Conservation (phyloP, 352 stramenopile genomes). For the Lagenidium giganteum region DNA sequence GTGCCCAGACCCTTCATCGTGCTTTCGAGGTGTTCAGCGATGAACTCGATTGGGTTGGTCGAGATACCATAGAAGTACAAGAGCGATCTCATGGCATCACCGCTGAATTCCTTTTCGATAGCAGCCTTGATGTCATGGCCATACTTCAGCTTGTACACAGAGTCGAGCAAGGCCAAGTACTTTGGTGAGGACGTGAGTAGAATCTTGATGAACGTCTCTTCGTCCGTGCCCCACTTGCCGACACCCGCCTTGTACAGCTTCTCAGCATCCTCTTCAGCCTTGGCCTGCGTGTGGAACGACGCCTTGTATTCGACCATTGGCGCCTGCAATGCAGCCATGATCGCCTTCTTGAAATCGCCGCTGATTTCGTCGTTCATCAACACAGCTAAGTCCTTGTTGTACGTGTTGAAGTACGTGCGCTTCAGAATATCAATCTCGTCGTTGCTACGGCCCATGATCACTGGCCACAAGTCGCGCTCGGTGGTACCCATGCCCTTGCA, state of each 20-base stretch:
- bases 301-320: conserved; percentile 20
- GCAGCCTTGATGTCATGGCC: conserved; percentile 42
- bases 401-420: conserved; percentile 37
- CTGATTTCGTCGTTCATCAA: conserved; percentile 28
- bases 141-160: conserved; percentile 56
- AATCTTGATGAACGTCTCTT: conserved; percentile 57
- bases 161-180: conserved; percentile 54
- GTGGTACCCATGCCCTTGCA: conserved; percentile 50
- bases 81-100: conserved; percentile 33
- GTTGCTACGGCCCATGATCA: conserved; percentile 27
- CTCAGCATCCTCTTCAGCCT: conserved; percentile 58
- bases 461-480: conserved; percentile 54
- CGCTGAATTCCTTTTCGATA: conserved; percentile 68
- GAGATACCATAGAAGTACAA: conserved; percentile 34
- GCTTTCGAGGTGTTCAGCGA: conserved; percentile 10
- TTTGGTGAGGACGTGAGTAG: conserved; percentile 49
- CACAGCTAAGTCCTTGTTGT: conserved; percentile 31
- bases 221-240: conserved; percentile 76
- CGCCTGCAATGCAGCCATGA: conserved; percentile 27
- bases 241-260: conserved; percentile 71
- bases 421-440: conserved; percentile 37
- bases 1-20: conserved; percentile 15
- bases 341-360: conserved; percentile 31
- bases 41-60: conserved; percentile 4
- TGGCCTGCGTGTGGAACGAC: conserved; percentile 50